Evolutionary conservation across 495 filamentous ascomycete genomes (phyloP).

Genomic region (Pseudomonodictys pantanalensis): DNA sequence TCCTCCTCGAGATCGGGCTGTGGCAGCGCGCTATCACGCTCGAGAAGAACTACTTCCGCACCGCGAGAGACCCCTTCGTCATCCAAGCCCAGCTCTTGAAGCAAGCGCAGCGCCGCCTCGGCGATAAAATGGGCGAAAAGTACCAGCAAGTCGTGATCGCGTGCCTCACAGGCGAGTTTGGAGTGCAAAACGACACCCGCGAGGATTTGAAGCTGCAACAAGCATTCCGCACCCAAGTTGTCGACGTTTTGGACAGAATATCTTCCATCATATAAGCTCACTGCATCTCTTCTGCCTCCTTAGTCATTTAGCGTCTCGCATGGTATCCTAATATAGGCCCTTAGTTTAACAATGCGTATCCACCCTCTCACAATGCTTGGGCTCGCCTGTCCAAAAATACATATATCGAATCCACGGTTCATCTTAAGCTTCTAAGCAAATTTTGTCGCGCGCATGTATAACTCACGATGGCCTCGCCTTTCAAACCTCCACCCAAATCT

Average conservation of each 20-base stretch:
- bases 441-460: too few species aligned
- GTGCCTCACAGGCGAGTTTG: conserved; percentile 38
- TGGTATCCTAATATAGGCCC: too few species aligned
- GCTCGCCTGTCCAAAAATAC: too few species aligned
- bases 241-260: conserved; percentile 33
- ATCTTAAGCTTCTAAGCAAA: too few species aligned
- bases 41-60: conserved; percentile 34
- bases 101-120: conserved; percentile 34
- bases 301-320: too few species aligned
- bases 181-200: conserved; percentile 35
- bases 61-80: conserved; percentile 32
- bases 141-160: conserved; percentile 37
- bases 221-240: conserved; percentile 37
- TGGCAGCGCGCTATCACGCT: conserved; percentile 32
- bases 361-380: too few species aligned
- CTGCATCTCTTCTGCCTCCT: too few species aligned
- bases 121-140: conserved; percentile 35
- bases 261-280: too few species aligned
- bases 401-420: too few species aligned
- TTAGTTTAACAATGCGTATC: too few species aligned
- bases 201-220: conserved; percentile 41
- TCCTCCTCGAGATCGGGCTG: conserved; percentile 19
- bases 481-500: too few species aligned
- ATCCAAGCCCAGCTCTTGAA: conserved; percentile 37
- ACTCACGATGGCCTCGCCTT: too few species aligned